Evolutionary conservation across 352 stramenopile species (phyloP), one percentile per base, ranked within the genome.

Genomic region (Paralagenidium karlingii): DNA sequence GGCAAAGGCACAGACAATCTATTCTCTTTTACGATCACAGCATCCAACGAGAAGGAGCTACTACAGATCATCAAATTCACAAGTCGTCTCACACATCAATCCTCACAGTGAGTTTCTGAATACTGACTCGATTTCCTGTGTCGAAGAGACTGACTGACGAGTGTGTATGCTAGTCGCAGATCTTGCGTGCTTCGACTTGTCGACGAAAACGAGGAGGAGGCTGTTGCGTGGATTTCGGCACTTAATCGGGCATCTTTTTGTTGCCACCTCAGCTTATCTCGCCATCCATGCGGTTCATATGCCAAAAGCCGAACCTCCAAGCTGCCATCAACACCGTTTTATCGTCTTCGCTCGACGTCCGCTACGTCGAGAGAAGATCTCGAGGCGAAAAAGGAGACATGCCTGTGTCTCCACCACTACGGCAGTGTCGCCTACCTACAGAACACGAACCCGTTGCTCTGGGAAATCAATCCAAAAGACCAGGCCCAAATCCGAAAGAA

Each of bases 391-490:
- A 57, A 51, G 16, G 43, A 60, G 15, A 55, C 62, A 12, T 48
- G 55, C 15, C 18, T 48, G 16, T 65, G 57, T 9, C 75, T 75
- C 29, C 68, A 85, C 32, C 70, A 84, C 45, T 58, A 78, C 5
- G 70, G 75, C 8, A 85, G 70, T 34, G 71, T 88, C 19, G 71
- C 79, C 47, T 88, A 88, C 42, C 43, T 85, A 2, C 66, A 74
- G n/a, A 71, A 82, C 33, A 88, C 75, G 3, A 67, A 88, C 45
- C 70, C 75, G 15, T 47, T 88, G 29, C 42, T 88, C n/a, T 85
- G 75, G 75, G 70, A 88, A 34, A 84, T 85, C 42, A 69, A 88
- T 25, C 75, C 75, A n/a, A 59, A 75, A 22, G 75, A 84, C 39
- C 75, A 85, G 43, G 61, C 68, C 22, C 57, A 58, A 16, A 85